These are phyloP conservation scores for Aureobasidium leucospermi DNA, from an alignment of 2,329 filamentous ascomycete genomes.

Conservation along the genomic window DNA sequence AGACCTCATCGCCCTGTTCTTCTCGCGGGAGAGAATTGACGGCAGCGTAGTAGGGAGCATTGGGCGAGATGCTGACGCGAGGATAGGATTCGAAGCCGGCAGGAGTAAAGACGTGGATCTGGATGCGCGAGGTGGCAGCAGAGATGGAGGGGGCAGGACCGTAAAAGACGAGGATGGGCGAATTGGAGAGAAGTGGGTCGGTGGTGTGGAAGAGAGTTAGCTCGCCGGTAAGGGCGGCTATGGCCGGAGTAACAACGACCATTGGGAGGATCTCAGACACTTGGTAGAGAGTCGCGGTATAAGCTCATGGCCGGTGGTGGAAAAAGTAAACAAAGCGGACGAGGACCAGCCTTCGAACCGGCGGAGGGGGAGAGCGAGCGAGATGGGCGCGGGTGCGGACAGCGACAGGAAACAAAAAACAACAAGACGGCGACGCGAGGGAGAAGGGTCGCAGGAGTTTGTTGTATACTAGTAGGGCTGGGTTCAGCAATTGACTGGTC, in stretches of 20 bases:
- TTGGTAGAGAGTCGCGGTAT: neutral
- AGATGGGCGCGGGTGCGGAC: neutral
- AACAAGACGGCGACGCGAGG: constrained; percentile 3
- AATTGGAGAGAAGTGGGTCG: constrained; percentile 73
- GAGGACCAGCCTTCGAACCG: constrained; percentile 13
- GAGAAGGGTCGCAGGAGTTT: neutral
- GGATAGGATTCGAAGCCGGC: constrained; percentile 86
- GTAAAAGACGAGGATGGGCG: constrained; percentile 84
- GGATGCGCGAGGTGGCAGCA: constrained; percentile 87
- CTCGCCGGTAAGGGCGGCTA: constrained; percentile 69
- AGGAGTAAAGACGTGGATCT: constrained; percentile 84
- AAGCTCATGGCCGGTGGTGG: constrained; percentile 7
- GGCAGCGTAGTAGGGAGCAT: constrained; percentile 81
- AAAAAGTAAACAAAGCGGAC: constrained; percentile 10
- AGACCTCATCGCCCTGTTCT: constrained; percentile 91
- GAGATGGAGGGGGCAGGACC: constrained; percentile 70
- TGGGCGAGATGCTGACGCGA: constrained; percentile 86
- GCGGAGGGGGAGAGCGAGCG: neutral
- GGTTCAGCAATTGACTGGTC: neutral
- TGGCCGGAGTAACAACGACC: constrained; percentile 73
- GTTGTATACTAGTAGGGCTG: neutral
- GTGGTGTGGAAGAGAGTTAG: constrained; percentile 83
- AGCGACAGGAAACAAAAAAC: neutral
- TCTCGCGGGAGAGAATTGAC: constrained; percentile 87
- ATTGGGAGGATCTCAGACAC: constrained; percentile 39